A percentile compares a stretch with the other conserved stretches of the same genome.
Evolutionary conservation across 192 early-diverging fungal genomes (phyloP).

Genomic region (Jimgerdemannia lactiflua): DNA sequence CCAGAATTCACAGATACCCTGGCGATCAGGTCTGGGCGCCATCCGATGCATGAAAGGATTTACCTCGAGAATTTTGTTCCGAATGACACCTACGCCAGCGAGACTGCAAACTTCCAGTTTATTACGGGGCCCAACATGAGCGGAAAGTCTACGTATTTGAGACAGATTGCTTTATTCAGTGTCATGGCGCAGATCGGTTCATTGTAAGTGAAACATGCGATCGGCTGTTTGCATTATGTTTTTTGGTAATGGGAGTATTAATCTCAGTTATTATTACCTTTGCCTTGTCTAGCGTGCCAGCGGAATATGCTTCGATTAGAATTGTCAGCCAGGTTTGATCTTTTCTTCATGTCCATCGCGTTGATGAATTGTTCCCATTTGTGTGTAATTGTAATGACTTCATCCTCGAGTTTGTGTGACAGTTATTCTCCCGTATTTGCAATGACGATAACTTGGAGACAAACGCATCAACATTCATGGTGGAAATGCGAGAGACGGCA

Average conservation of each 20-base stretch:
- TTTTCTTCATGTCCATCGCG: neutral
- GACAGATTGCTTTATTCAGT: slow-evolving; percentile 70
- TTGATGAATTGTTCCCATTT: too few relatives aligned
- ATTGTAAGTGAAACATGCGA: slow-evolving; percentile 44
- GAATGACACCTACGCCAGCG: slow-evolving; percentile 68
- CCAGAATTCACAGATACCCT: slow-evolving; percentile 81
- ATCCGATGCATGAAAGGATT: slow-evolving; percentile 68
- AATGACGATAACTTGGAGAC: slow-evolving; percentile 60
- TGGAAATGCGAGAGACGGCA: slow-evolving; percentile 85
- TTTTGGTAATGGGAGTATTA: too few relatives aligned
- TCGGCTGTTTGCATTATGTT: too few relatives aligned
- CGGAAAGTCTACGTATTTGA: slow-evolving; percentile 85
- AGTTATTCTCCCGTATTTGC: slow-evolving; percentile 76
- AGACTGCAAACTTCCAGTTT: slow-evolving; percentile 62
- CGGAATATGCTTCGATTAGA: slow-evolving; percentile 72
- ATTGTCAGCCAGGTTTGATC: slow-evolving; percentile 51
- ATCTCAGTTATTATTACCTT: neutral
- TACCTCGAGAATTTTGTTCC: slow-evolving; percentile 52
- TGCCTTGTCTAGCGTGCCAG: slow-evolving; percentile 61
- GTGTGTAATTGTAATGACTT: too few relatives aligned
- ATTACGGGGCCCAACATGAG: slow-evolving; percentile 94
- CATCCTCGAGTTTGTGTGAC: neutral
- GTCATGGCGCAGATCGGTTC: slow-evolving; percentile 88
- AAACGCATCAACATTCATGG: slow-evolving; percentile 75
- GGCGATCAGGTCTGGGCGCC: slow-evolving; percentile 70